Percentiles rank a stretch among this genome's conserved stretches.
Evolutionary conservation across 202 grass and related monocot species (phyloP).

Genomic region (Hordeum pubiflorum): DNA sequence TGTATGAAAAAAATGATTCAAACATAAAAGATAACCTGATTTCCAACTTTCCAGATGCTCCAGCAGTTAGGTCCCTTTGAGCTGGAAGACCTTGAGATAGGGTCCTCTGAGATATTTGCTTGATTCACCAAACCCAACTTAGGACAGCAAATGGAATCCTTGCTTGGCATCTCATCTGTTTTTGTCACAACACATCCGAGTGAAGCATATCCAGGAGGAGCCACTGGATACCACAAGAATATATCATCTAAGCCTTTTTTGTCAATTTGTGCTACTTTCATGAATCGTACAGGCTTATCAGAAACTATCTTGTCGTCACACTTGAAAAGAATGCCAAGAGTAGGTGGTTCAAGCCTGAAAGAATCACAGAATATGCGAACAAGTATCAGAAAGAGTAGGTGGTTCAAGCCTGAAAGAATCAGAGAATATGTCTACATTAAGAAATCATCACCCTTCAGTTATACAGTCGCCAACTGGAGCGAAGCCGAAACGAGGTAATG

Average conservation of each 20-base stretch:
- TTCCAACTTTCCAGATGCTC: slow-evolving; percentile 99
- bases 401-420: too few relatives aligned
- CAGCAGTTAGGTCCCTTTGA: slow-evolving; percentile 75
- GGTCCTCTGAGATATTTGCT: slow-evolving; percentile 64
- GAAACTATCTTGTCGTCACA: slow-evolving; percentile 65
- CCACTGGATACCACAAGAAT: slow-evolving; percentile 91
- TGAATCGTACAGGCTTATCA: slow-evolving; percentile 74
- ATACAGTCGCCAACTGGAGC: slow-evolving; percentile 84
- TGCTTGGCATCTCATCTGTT: slow-evolving; percentile 76
- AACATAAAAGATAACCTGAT: slow-evolving; percentile 52
- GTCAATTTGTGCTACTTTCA: slow-evolving; percentile 75
- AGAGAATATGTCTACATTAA: background rate
- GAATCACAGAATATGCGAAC: slow-evolving; percentile 14
- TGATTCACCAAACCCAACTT: slow-evolving; percentile 74
- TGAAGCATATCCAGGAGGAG: slow-evolving; percentile 85
- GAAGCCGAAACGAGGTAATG: slow-evolving; percentile 66
- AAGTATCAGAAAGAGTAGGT: background rate
- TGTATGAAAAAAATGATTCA: slow-evolving; percentile 1
- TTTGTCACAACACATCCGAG: slow-evolving; percentile 85
- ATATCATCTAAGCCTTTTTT: slow-evolving; percentile 73
- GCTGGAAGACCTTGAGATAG: slow-evolving; percentile 75
- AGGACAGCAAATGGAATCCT: slow-evolving; percentile 78
- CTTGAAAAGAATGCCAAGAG: slow-evolving; percentile 80
- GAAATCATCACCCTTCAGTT: slow-evolving; percentile 67
- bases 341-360: slow-evolving; percentile 86